A percentile compares a stretch with the other conserved stretches of the same genome.
Conservation (phyloP, 2,329 filamentous ascomycete species). For the Parascedosporium putredinis region DNA sequence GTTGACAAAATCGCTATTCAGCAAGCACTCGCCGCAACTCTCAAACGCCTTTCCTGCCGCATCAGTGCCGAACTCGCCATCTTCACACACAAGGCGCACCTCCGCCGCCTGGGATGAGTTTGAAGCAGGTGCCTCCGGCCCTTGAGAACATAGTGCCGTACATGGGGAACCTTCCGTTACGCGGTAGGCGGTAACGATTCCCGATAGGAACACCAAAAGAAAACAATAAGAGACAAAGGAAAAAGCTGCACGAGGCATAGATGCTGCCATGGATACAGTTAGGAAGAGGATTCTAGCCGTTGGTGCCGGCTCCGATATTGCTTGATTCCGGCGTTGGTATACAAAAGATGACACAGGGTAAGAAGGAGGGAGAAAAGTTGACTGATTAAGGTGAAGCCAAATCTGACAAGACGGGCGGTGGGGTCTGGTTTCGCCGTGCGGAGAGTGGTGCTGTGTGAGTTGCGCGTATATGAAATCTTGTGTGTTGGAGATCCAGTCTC, state of each 20-base stretch:
- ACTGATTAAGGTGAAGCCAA: no score
- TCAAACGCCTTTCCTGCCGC: constrained; percentile 34
- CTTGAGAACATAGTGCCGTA: constrained; percentile 35
- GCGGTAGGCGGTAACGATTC: constrained; percentile 26
- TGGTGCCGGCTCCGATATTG: no score
- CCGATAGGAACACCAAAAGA: constrained; percentile 13
- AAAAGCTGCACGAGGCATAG: no score
- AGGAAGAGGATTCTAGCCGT: no score
- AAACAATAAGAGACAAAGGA: background rate
- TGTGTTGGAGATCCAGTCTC: background rate
- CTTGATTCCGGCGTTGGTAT: background rate
- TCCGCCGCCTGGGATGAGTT: constrained; percentile 28
- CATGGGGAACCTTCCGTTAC: constrained; percentile 46
- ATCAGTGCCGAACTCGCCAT: constrained; percentile 29
- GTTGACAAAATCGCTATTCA: constrained; percentile 37
- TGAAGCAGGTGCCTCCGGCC: constrained; percentile 31
- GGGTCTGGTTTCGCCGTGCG: no score
- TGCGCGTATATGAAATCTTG: no score
- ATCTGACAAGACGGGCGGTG: background rate
- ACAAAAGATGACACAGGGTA: background rate
- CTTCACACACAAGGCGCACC: constrained; percentile 36
- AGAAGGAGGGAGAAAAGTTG: background rate
- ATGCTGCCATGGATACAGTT: no score
- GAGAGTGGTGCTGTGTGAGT: background rate
- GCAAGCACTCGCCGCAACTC: constrained; percentile 40